phyloP scores from a whole-genome alignment of 805 yeast genomes.

The Pichia paraexigua region DNA sequence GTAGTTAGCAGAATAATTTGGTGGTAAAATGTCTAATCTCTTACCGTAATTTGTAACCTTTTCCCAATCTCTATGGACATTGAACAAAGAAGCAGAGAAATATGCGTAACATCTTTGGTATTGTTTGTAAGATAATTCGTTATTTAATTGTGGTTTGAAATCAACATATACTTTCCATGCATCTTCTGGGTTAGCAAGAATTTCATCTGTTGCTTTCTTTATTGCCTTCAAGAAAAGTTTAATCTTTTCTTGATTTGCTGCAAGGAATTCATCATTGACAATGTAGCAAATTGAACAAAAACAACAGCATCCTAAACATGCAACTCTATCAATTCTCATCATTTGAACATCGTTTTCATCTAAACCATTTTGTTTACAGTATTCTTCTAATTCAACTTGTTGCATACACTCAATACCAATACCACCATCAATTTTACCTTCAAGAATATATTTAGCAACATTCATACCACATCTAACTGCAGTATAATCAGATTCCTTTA shows the following conservation, averaged over 20 bases:
- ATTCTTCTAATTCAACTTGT: constrained; percentile 49
- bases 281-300: constrained; percentile 51
- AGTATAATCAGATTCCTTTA: constrained; percentile 48
- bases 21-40: constrained; percentile 43
- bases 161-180: constrained; percentile 41
- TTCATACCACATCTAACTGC: constrained; percentile 56
- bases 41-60: constrained; percentile 50
- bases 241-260: constrained; percentile 39
- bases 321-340: constrained; percentile 49
- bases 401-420: constrained; percentile 54
- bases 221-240: constrained; percentile 38
- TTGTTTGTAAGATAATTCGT: constrained; percentile 31
- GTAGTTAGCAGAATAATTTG: constrained; percentile 42
- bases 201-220: constrained; percentile 44
- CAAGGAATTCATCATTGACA: constrained; percentile 42
- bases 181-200: constrained; percentile 34
- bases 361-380: constrained; percentile 35
- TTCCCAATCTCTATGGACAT: constrained; percentile 50
- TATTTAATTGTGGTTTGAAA: constrained; percentile 41
- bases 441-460: constrained; percentile 47
- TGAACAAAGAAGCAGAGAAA: constrained; percentile 43
- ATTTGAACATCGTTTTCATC: constrained; percentile 41
- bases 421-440: constrained; percentile 50
- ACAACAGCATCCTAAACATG: constrained; percentile 52
- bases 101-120: constrained; percentile 49